A percentile compares a stretch with the other conserved stretches of the same genome.
Evolutionary conservation across 2,329 filamentous ascomycete species (phyloP).

Genomic region (Fusarium oligoseptatum): DNA sequence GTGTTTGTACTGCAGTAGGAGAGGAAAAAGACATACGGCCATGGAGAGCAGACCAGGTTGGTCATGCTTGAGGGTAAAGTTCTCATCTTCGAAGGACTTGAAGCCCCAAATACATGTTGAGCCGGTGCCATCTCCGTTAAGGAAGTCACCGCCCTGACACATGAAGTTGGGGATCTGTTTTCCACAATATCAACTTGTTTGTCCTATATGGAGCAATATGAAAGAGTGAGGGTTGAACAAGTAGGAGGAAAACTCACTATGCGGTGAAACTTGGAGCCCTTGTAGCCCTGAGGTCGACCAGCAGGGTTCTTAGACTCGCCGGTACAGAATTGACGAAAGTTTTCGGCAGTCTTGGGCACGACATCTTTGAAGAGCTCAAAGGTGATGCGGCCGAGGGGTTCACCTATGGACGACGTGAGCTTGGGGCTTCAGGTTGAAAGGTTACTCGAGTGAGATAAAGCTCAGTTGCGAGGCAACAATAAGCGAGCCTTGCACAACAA

Average conservation of each 20-base stretch:
- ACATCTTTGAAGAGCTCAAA: conserved; percentile 91
- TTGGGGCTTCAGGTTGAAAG: not conserved
- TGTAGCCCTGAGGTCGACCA: conserved; percentile 90
- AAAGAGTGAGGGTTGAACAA: not conserved
- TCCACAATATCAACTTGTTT: conserved; percentile 14
- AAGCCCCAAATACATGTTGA: conserved; percentile 89
- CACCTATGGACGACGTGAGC: conserved; percentile 66
- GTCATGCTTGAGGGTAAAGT: conserved; percentile 85
- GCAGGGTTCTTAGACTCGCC: conserved; percentile 86
- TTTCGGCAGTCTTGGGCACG: conserved; percentile 91
- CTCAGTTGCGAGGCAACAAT: not conserved
- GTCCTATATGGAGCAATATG: not conserved
- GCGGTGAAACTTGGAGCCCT: conserved; percentile 92
- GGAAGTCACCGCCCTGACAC: conserved; percentile 96
- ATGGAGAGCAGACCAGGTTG: conserved; percentile 87
- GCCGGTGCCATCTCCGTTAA: conserved; percentile 93
- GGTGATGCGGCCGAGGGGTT: conserved; percentile 87
- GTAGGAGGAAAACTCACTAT: conserved; percentile 72
- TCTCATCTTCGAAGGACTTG: conserved; percentile 89
- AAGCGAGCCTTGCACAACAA: not conserved
- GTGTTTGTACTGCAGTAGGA: not conserved
- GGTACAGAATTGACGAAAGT: conserved; percentile 97
- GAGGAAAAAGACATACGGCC: conserved; percentile 75
- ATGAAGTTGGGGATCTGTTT: conserved; percentile 92
- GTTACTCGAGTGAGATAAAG: not conserved